Evolutionary conservation across 108 stramenopile genomes (phyloP).

Genomic region (Skeletonema costatum): DNA sequence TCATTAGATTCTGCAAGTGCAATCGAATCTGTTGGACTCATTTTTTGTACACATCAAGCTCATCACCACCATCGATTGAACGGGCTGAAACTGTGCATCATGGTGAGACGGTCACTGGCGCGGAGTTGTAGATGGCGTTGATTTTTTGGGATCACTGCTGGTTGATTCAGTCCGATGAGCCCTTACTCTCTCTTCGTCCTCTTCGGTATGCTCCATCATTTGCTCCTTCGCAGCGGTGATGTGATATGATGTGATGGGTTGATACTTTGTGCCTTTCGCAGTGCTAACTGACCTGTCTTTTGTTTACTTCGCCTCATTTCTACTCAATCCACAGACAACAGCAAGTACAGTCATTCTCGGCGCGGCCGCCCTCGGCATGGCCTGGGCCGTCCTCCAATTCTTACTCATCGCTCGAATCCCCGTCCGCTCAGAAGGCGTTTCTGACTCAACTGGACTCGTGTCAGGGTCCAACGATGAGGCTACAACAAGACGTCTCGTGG

Average conservation of each 20-base stretch:
- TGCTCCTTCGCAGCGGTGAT: background rate
- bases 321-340: constrained; percentile 37
- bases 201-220: background rate
- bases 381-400: constrained; percentile 81
- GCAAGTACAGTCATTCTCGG: constrained; percentile 76
- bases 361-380: constrained; percentile 71
- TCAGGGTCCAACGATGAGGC: constrained; percentile 68
- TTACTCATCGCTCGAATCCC: constrained; percentile 81
- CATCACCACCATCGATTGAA: background rate
- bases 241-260: background rate
- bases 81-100: background rate
- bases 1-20: too few relatives aligned
- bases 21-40: too few relatives aligned
- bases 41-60: background rate
- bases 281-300: background rate
- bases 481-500: constrained; percentile 75
- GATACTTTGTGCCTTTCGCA: background rate
- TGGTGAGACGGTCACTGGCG: background rate
- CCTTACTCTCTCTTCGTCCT: background rate
- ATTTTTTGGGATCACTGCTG: background rate
- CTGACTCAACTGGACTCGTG: constrained; percentile 54
- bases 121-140: background rate
- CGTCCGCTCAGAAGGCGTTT: constrained; percentile 59
- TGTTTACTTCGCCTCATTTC: background rate
- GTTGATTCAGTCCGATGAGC: background rate